Percentiles rank a stretch among this genome's conserved stretches.
Conservation (phyloP, 2,329 filamentous ascomycete genomes). For the Colletotrichum endophyticum region DNA sequence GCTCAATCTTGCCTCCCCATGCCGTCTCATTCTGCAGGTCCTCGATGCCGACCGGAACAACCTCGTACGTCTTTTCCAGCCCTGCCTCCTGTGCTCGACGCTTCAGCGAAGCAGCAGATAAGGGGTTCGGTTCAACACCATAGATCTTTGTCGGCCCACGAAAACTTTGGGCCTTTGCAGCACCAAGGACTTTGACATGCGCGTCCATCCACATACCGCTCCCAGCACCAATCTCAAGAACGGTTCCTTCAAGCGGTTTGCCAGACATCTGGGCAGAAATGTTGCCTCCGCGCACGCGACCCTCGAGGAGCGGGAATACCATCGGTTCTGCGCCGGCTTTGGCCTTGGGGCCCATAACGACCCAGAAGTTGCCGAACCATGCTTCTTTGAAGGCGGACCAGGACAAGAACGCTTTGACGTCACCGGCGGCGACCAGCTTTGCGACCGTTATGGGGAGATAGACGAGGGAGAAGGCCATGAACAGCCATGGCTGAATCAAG, state of each 20-base stretch:
- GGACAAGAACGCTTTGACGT: slow-evolving; percentile 35
- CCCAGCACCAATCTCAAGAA: slow-evolving; percentile 68
- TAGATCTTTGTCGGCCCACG: slow-evolving; percentile 49
- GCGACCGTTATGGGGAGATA: slow-evolving; percentile 51
- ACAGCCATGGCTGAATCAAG: slow-evolving; percentile 41
- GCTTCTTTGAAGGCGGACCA: slow-evolving; percentile 35
- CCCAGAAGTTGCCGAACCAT: slow-evolving; percentile 64
- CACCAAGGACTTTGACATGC: slow-evolving; percentile 36
- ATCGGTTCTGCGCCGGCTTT: slow-evolving; percentile 25
- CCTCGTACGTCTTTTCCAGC: slow-evolving; percentile 53
- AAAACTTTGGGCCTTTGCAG: background rate
- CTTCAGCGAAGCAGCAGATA: slow-evolving; percentile 43
- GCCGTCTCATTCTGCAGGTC: slow-evolving; percentile 39
- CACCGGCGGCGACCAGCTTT: slow-evolving; percentile 32
- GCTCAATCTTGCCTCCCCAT: slow-evolving; percentile 39
- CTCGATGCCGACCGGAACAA: slow-evolving; percentile 60
- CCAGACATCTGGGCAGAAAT: slow-evolving; percentile 20
- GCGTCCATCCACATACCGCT: slow-evolving; percentile 65
- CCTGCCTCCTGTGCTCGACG: slow-evolving; percentile 45
- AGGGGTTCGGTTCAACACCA: slow-evolving; percentile 68
- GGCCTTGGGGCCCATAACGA: slow-evolving; percentile 43
- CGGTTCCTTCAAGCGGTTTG: slow-evolving; percentile 50
- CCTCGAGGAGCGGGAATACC: slow-evolving; percentile 53
- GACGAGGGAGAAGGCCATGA: slow-evolving; percentile 45
- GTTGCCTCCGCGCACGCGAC: slow-evolving; percentile 34